Evolutionary conservation across 2,329 filamentous ascomycete species (phyloP).

Genomic region (Hortaea sp.): DNA sequence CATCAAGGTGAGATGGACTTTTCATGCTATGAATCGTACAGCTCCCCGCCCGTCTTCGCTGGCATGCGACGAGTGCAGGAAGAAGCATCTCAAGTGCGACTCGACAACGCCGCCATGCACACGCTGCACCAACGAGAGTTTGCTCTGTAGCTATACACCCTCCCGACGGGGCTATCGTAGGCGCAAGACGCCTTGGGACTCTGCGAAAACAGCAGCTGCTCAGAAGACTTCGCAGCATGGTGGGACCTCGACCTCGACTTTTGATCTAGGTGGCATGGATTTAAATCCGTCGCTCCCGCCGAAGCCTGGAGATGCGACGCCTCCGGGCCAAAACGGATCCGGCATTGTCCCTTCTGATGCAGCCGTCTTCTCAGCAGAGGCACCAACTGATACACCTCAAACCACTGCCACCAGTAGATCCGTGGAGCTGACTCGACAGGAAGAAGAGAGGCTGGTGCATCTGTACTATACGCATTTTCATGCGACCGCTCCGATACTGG

Average conservation of each 20-base stretch:
- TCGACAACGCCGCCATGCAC: neutral
- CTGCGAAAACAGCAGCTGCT: neutral
- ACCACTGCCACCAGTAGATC: neutral
- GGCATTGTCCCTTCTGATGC: no score
- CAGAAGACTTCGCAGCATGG: neutral
- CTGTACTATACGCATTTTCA: constrained; percentile 49
- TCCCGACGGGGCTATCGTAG: neutral
- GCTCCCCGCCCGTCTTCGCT: neutral
- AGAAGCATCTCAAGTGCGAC: constrained; percentile 3
- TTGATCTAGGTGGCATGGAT: neutral
- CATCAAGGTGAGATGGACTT: no score
- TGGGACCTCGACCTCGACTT: neutral
- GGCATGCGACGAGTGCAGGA: constrained; percentile 3
- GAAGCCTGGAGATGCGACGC: no score
- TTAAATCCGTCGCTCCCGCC: no score
- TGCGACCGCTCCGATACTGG: constrained; percentile 46
- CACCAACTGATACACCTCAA: neutral
- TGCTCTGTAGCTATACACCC: neutral
- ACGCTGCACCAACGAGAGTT: neutral
- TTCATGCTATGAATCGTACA: no score
- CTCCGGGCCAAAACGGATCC: no score
- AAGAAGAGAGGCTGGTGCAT: constrained; percentile 35
- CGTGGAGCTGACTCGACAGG: constrained; percentile 1
- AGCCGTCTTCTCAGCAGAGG: neutral
- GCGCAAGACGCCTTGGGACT: neutral